Conservation (phyloP, 495 filamentous ascomycete species). For the Wilcoxina mikolae region DNA sequence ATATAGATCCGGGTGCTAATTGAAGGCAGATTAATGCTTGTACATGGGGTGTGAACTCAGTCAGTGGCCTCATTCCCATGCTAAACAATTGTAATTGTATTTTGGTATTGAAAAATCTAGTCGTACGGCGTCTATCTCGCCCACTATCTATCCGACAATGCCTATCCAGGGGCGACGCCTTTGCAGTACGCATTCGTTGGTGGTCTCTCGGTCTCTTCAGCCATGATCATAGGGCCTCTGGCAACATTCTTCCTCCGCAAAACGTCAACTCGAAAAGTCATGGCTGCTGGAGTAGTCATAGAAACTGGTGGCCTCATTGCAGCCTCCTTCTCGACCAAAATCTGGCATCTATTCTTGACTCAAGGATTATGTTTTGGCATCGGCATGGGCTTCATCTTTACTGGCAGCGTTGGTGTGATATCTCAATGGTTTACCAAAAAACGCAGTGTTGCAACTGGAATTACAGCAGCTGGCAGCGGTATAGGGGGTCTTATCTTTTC, state of each 20-base stretch:
- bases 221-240: constrained; percentile 49
- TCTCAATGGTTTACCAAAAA: constrained; percentile 66
- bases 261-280: constrained; percentile 40
- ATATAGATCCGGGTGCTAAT: background rate
- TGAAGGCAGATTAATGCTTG: constrained; percentile 30
- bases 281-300: constrained; percentile 47
- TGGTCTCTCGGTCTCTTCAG: constrained; percentile 50
- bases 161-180: constrained; percentile 43
- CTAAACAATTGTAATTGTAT: background rate
- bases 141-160: constrained; percentile 47
- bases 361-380: constrained; percentile 65
- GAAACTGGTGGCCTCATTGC: constrained; percentile 47
- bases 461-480: constrained; percentile 58
- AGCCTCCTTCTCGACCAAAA: constrained; percentile 49
- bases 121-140: constrained; percentile 58
- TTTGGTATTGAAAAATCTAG: constrained; percentile 27
- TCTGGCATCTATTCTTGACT: constrained; percentile 62
- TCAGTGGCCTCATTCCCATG: background rate
- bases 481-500: constrained; percentile 51
- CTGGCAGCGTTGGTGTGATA: constrained; percentile 51
- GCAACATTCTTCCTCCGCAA: constrained; percentile 44
- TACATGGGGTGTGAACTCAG: constrained; percentile 38
- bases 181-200: constrained; percentile 60
- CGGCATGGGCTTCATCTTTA: constrained; percentile 65
- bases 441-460: constrained; percentile 57